Base-by-base conservation (phyloP, 164 flowering plant genomes). In the Berberis vulgaris region DNA sequence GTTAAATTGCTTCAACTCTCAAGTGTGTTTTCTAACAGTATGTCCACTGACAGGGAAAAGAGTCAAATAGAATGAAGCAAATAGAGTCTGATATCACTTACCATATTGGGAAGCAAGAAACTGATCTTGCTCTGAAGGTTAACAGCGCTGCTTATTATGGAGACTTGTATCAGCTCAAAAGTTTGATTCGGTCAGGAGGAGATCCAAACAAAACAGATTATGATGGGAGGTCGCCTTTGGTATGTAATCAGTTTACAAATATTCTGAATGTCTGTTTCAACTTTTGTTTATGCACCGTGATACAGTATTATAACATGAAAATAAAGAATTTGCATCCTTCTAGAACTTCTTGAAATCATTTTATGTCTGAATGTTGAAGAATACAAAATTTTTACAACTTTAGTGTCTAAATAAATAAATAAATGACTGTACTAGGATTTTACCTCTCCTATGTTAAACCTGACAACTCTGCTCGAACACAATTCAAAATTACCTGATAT, bases 141-240 rank as follows among this genome's bases (percentile, higher is more conserved):
- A 90, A 90, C 55, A 84, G 78, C 80, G 94, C 98, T 62, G 92
- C 96, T 67, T 82, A 71, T 71, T 65, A 83, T 74, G 98, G 96
- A 41, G 98, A 93, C 67, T 59, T 93, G 64, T 73, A 79, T 76
- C 92, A 81, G 69, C 77, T 93, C 42, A 90, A 87, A 72, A 64
- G 79, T 67, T 73, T 93, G 66, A 71, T 93, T 56, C 75, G 87
- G 49, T 83, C 89, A 39, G 97, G 98, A 67, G 98, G 97, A 65
- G 92, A 90, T 82, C 96, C 95, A 1, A 86, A 79, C 44, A 87
- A 84, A 72, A 78, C 84, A 49, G 97, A 93, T 75, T 93, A 90
- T 75, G 89, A 90, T 78, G 97, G 95, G 72, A 81, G 98, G 68
- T 76, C 98, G 39, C 92, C 98, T n/a, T 74, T 93, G 97, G 97